Evolutionary conservation across 106 monocot genomes (phyloP).

Genomic region (Acorus gramineus): DNA sequence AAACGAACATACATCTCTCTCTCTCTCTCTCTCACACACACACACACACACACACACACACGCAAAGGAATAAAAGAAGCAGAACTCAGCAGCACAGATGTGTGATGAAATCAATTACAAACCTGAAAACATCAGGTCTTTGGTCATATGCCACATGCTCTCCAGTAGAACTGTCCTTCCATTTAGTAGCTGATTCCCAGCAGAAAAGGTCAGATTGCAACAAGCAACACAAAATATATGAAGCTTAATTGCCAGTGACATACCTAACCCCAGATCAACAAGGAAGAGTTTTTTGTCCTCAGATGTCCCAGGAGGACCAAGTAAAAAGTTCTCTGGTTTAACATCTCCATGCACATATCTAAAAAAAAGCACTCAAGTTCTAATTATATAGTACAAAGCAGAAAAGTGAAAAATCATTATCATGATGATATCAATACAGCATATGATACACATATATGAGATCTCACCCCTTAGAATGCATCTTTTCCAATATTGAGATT

Average conservation of each 20-base stretch:
- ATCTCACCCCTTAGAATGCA: constrained; percentile 28
- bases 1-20: neutral
- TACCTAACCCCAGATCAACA: constrained; percentile 96
- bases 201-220: too few relatives aligned
- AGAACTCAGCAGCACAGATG: neutral
- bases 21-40: too few relatives aligned
- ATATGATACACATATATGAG: neutral
- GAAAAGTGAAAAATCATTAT: constrained; percentile 1
- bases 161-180: constrained; percentile 51
- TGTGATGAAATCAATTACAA: neutral
- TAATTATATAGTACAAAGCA: too few relatives aligned
- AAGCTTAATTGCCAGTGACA: neutral
- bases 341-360: constrained; percentile 99
- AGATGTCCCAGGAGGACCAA: constrained; percentile 69
- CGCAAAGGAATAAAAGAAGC: too few relatives aligned
- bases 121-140: constrained; percentile 85
- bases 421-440: neutral
- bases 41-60: too few relatives aligned
- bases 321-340: constrained; percentile 94
- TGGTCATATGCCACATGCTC: constrained; percentile 78
- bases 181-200: constrained; percentile 47
- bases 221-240: neutral
- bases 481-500: constrained; percentile 28
- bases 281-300: constrained; percentile 93
- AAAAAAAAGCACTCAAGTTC: too few relatives aligned